Percentiles rank a stretch among this genome's conserved stretches.
phyloP scores from a whole-genome alignment of 163 green algal genomes.

The Picocystis sp. region DNA sequence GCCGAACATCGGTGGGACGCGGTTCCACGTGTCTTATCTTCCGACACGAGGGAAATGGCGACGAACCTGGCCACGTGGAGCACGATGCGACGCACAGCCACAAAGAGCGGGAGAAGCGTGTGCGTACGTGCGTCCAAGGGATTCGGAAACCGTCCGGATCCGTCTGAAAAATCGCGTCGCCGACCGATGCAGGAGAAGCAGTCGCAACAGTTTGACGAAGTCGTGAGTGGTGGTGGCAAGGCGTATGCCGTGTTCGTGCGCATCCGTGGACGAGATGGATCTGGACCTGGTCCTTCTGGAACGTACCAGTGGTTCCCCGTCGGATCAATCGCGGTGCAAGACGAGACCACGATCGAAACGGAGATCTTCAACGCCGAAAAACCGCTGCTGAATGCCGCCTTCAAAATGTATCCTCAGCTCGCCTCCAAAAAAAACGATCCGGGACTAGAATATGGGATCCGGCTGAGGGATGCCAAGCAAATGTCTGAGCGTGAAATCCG shows the following conservation, averaged over 20 bases:
- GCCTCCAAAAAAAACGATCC: conserved; percentile 2
- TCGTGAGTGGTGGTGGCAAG: conserved; percentile 1
- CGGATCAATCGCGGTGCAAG: conserved; percentile 4
- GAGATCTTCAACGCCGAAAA: conserved; percentile 6
- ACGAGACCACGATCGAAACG: not conserved
- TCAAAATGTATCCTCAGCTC: conserved; percentile 8
- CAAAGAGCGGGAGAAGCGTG: not conserved
- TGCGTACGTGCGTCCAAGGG: not conserved
- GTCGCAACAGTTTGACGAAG: conserved; percentile 1
- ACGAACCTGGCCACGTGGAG: too few relatives aligned
- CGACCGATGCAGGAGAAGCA: conserved; percentile 1
- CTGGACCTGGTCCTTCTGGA: conserved; percentile 3
- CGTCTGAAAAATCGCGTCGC: not conserved
- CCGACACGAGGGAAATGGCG: too few relatives aligned
- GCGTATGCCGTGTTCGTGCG: conserved; percentile 5
- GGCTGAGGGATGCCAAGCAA: conserved; percentile 6
- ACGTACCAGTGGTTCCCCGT: conserved; percentile 9
- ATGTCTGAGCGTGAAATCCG: conserved; percentile 8
- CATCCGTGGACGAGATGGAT: not conserved
- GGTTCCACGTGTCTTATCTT: too few relatives aligned
- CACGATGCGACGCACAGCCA: too few relatives aligned
- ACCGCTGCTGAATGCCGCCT: conserved; percentile 1
- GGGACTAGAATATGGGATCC: conserved; percentile 4
- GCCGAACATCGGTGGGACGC: too few relatives aligned
- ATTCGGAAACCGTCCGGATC: not conserved